Base-by-base conservation (phyloP, 2,329 filamentous ascomycete species). In the Cadophora luteo-olivacea region DNA sequence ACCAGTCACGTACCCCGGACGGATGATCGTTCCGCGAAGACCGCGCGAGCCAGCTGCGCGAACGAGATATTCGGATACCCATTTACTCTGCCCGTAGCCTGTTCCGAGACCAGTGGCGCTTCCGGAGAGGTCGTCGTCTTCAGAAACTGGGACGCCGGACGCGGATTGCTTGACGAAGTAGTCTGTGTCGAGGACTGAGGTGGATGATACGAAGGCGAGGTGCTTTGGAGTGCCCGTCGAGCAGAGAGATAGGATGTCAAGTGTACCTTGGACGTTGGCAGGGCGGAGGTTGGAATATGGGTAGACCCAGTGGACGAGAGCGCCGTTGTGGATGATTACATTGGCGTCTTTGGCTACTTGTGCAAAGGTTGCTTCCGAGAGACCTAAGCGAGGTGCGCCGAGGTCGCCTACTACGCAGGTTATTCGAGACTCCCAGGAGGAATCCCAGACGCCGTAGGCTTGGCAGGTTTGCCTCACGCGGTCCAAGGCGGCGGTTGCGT, bases 61-160 rank as follows among this genome's bases (percentile, higher is more conserved):
- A 25, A 94, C 87, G 60, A 97, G 84, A 61, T 87, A 81, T 74
- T 90, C 87, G 8, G 83, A 82, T 48, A 84, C 92, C 94, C 94
- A 97, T 82, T 98, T 97, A 72, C 88, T 89, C 79, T 97, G 94
- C 2, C 95, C 94, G 75, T 97, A 97, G 5, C 95, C 94, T 0
- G 92, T 97, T 49, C 89, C 89, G 1, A 97, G 87, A 38, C 92
- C 92, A 64, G 84, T 89, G 49, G 89, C 85, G 75, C 92, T 94
- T 64, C 94, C 93, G 73, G 87, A 83, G 70, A 97, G 84, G 72
- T 95, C 89, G 77, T 97, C 94, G 0, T 84, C 84, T 79, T 97
- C 95, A 24, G 85, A 83, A 19, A 97, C 86, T 14, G 88, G 87
- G 24, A 83, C 83, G 8, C 87, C 88, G 11, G 91, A 82, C 67